These are phyloP conservation scores for Didymosphaeria variabile DNA, from an alignment of 2,329 filamentous ascomycete genomes.

Conservation along the genomic window DNA sequence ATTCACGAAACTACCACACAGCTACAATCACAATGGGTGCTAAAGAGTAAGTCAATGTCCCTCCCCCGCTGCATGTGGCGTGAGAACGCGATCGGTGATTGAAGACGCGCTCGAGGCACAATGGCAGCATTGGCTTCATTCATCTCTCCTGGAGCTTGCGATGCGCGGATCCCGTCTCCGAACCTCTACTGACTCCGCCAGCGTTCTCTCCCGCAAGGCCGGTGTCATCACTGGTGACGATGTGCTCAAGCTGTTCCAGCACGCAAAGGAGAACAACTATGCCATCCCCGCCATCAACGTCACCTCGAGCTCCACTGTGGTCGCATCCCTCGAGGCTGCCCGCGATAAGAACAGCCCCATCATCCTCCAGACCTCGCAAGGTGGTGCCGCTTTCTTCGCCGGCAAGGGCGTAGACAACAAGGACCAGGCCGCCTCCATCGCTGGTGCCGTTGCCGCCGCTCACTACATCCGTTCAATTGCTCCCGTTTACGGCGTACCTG, in stretches of 20 bases:
- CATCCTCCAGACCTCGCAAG: conserved; percentile 92
- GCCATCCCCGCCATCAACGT: conserved; percentile 58
- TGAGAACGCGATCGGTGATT: background rate
- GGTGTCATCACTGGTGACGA: conserved; percentile 72
- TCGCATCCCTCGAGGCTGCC: conserved; percentile 87
- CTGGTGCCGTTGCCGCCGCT: conserved; percentile 81
- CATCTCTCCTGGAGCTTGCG: background rate
- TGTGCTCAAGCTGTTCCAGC: conserved; percentile 79
- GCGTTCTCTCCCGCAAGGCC: conserved; percentile 66
- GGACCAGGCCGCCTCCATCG: conserved; percentile 86
- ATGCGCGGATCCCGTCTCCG: background rate
- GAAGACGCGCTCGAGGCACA: background rate
- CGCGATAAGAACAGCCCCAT: conserved; percentile 90
- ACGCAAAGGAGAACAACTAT: conserved; percentile 79
- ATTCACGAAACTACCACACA: conserved; percentile 4
- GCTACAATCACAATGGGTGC: conserved; percentile 33
- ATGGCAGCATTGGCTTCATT: background rate
- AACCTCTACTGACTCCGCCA: conserved; percentile 12
- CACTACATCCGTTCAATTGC: conserved; percentile 93
- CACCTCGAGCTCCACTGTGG: conserved; percentile 87
- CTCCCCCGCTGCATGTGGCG: conserved; percentile 1
- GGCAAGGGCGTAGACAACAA: conserved; percentile 58
- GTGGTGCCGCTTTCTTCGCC: conserved; percentile 75
- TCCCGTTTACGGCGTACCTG: conserved; percentile 83
- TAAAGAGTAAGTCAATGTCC: conserved; percentile 24